These are phyloP conservation scores for Dipteronia dyeriana DNA, from an alignment of 345 rosid species.

Conservation along the genomic window DNA sequence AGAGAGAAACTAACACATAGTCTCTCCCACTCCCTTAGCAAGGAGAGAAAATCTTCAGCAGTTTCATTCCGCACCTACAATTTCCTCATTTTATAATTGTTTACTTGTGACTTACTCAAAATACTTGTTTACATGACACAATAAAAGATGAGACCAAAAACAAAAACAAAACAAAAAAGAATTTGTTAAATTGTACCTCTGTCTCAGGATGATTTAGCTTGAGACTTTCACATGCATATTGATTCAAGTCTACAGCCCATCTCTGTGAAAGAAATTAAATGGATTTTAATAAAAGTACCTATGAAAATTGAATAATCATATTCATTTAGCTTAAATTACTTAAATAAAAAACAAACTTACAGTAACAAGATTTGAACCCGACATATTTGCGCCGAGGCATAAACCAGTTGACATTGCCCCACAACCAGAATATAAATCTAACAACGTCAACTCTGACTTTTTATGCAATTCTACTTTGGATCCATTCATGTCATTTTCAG, in stretches of 20 bases:
- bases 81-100: not conserved
- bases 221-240: constrained; percentile 58
- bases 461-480: constrained; percentile 1
- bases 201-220: constrained; percentile 64
- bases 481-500: constrained; percentile 31
- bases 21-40: constrained; percentile 64
- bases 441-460: constrained; percentile 38
- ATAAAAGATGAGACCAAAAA: not conserved
- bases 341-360: constrained; percentile 33
- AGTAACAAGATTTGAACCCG: constrained; percentile 58
- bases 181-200: constrained; percentile 29
- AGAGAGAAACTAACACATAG: constrained; percentile 53
- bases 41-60: constrained; percentile 54
- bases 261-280: constrained; percentile 32
- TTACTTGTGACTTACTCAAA: not conserved
- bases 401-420: constrained; percentile 92
- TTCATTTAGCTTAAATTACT: not conserved
- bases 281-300: not conserved
- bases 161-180: too few relatives aligned
- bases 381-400: constrained; percentile 61
- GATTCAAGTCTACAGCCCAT: constrained; percentile 79
- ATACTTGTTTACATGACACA: not conserved
- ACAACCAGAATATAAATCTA: constrained; percentile 84
- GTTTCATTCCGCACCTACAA: constrained; percentile 76
- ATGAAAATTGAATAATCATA: not conserved